Conservation (phyloP, 2,329 filamentous ascomycete genomes). For the Gaeumannomyces sp. region DNA sequence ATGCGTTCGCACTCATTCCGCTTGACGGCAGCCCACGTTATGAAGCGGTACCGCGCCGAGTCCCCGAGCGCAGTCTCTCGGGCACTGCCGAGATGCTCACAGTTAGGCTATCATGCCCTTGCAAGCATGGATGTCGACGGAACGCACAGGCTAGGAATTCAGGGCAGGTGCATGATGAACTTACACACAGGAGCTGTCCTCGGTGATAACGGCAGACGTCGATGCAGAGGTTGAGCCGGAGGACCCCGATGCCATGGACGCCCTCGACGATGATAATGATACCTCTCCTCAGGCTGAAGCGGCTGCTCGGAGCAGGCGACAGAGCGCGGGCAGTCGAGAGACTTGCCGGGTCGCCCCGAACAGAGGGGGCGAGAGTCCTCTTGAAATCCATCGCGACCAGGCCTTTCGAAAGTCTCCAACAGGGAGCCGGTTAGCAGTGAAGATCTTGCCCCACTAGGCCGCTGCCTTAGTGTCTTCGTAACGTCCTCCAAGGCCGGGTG, state of each 20-base stretch:
- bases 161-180: slow-evolving; percentile 2
- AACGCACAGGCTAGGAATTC: too few species aligned
- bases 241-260: neutral
- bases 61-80: slow-evolving; percentile 40
- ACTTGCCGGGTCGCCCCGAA: slow-evolving; percentile 14
- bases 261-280: neutral
- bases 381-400: slow-evolving; percentile 16
- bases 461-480: too few species aligned
- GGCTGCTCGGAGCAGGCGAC: slow-evolving; percentile 15
- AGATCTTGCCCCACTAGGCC: too few species aligned
- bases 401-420: too few species aligned
- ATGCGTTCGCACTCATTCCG: slow-evolving; percentile 44
- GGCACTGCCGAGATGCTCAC: slow-evolving; percentile 28
- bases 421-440: too few species aligned
- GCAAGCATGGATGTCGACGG: too few species aligned
- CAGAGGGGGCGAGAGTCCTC: slow-evolving; percentile 14
- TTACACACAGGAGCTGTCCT: slow-evolving; percentile 17
- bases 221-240: slow-evolving; percentile 4
- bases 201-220: slow-evolving; percentile 5
- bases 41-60: slow-evolving; percentile 47
- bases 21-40: slow-evolving; percentile 50
- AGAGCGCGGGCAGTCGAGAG: slow-evolving; percentile 11
- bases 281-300: slow-evolving; percentile 14
- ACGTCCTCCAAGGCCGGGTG: too few species aligned
- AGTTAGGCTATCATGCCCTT: neutral